Conservation (phyloP, 192 early-diverging fungal species). For the Coemansia sp. region DNA sequence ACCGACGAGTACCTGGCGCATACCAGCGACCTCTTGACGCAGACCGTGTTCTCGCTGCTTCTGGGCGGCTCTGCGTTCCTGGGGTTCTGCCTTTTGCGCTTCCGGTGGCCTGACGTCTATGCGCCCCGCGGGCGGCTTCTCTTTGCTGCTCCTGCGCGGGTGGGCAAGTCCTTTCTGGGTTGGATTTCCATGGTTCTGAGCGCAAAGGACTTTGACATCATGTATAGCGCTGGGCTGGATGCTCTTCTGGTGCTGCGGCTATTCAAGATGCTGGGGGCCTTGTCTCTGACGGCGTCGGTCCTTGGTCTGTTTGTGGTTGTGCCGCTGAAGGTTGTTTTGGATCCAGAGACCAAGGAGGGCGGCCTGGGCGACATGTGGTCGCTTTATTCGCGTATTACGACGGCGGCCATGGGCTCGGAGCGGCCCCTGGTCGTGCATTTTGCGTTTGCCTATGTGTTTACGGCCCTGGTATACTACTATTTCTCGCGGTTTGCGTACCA, state of each 20-base stretch:
- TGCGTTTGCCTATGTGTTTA: conserved; percentile 48
- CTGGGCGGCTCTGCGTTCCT: conserved; percentile 40
- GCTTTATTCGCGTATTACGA: conserved; percentile 19
- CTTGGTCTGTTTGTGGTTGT: conserved; percentile 31
- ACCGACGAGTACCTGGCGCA: conserved; percentile 40
- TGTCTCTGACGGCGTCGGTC: conserved; percentile 19
- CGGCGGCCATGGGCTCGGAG: conserved; percentile 33
- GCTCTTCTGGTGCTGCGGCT: conserved; percentile 46
- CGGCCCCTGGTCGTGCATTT: conserved; percentile 41
- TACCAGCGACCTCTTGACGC: conserved; percentile 46
- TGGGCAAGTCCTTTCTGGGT: conserved; percentile 40
- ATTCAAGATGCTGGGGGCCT: conserved; percentile 36
- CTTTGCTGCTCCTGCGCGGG: conserved; percentile 36
- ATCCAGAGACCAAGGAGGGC: not conserved
- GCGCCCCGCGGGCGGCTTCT: conserved; percentile 44
- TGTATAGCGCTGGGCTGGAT: conserved; percentile 47
- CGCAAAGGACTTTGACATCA: conserved; percentile 40
- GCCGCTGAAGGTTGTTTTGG: conserved; percentile 35
- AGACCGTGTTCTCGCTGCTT: conserved; percentile 30
- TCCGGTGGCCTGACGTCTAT: conserved; percentile 51
- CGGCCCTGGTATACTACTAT: conserved; percentile 45
- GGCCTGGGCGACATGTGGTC: not conserved
- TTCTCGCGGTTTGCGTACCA: conserved; percentile 46
- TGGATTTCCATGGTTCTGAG: conserved; percentile 42
- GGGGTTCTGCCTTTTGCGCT: conserved; percentile 47